A percentile compares a stretch with the other conserved stretches of the same genome.
Evolutionary conservation across 116 monocot genomes (phyloP).

Genomic region (Trichopus zeylanicus): DNA sequence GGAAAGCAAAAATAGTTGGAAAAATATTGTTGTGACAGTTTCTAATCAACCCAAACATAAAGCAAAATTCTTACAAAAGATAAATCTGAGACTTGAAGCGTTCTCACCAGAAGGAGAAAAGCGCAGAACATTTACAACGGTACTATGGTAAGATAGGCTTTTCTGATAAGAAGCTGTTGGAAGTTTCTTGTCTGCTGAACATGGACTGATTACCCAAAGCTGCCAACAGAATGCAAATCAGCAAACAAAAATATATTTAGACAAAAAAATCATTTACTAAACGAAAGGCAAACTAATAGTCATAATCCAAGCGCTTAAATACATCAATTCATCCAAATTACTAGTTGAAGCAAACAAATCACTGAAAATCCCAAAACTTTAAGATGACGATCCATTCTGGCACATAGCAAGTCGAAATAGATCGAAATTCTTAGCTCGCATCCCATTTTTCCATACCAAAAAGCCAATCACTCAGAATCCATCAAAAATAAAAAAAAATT

Average conservation of each 20-base stretch:
- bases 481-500: background rate
- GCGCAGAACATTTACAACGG: slow-evolving; percentile 65
- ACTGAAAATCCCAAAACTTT: too few species aligned
- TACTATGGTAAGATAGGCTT: slow-evolving; percentile 73
- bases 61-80: too few species aligned
- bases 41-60: too few species aligned
- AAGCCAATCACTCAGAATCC: too few species aligned
- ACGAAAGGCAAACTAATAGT: background rate
- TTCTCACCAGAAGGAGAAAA: slow-evolving; percentile 83
- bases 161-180: slow-evolving; percentile 60
- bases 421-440: too few species aligned
- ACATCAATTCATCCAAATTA: too few species aligned
- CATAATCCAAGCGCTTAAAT: background rate
- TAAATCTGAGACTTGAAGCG: background rate
- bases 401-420: too few species aligned
- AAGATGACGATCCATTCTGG: too few species aligned
- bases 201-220: slow-evolving; percentile 56
- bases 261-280: background rate
- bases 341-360: too few species aligned
- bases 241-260: background rate
- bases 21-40: too few species aligned
- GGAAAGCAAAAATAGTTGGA: too few species aligned
- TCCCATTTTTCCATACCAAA: too few species aligned
- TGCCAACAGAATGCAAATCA: slow-evolving; percentile 12
- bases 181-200: slow-evolving; percentile 50